These are phyloP conservation scores for Carex pumila DNA, from an alignment of 176 grass and related monocot genomes.

Conservation along the genomic window DNA sequence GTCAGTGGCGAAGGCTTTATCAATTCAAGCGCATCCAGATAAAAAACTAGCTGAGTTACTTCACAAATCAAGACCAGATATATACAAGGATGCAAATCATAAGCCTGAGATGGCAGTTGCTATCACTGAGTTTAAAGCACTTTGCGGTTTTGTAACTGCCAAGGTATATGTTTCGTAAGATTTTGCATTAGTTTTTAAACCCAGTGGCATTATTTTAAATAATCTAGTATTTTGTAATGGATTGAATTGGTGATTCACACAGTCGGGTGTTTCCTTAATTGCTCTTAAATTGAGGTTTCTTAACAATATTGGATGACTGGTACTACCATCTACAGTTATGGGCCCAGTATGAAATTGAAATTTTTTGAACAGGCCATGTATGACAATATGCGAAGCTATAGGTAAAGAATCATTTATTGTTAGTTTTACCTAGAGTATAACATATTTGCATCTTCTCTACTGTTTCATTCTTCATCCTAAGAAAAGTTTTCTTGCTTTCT, in stretches of 20 bases:
- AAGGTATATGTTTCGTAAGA: slow-evolving; percentile 38
- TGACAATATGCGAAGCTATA: background rate
- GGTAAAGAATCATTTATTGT: slow-evolving; percentile 7
- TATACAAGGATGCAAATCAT: slow-evolving; percentile 80
- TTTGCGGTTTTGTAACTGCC: slow-evolving; percentile 71
- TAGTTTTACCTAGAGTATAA: background rate
- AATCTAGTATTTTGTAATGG: background rate
- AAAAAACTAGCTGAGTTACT: slow-evolving; percentile 68
- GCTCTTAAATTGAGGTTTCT: background rate
- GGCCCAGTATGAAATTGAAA: background rate
- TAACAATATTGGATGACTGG: background rate
- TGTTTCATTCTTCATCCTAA: background rate
- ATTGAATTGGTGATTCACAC: background rate
- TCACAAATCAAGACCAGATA: slow-evolving; percentile 49
- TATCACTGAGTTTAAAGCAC: slow-evolving; percentile 76
- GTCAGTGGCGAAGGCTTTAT: slow-evolving; percentile 87
- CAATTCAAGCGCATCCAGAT: slow-evolving; percentile 96
- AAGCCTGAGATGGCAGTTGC: slow-evolving; percentile 98
- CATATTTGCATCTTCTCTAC: background rate
- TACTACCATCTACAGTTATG: background rate
- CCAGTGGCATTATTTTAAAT: background rate
- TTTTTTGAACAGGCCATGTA: background rate
- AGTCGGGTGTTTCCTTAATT: background rate
- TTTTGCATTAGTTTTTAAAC: background rate
- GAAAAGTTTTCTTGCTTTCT: background rate